These are phyloP conservation scores for Trypanosoma caninum DNA, from an alignment of 208 protist genomes.

Conservation along the genomic window DNA sequence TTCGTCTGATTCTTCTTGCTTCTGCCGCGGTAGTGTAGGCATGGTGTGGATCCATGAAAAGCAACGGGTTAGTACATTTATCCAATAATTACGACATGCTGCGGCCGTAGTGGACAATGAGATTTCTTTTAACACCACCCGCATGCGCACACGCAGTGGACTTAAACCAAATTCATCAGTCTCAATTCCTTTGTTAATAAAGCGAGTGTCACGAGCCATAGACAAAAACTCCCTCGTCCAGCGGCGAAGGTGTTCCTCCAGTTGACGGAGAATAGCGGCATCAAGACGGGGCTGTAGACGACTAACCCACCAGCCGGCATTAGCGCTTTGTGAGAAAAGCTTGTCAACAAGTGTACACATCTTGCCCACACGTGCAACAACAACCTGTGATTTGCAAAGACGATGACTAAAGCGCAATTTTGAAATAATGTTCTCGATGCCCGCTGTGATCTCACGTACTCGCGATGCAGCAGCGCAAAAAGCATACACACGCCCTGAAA, in stretches of 20 bases:
- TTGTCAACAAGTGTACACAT: conserved; percentile 48
- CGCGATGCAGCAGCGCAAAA: conserved; percentile 56
- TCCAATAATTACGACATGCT: conserved; percentile 78
- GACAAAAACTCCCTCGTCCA: conserved; percentile 85
- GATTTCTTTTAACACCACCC: conserved; percentile 77
- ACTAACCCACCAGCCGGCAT: conserved; percentile 64
- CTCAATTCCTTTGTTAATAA: conserved; percentile 41
- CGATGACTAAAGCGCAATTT: conserved; percentile 29
- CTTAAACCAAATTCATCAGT: conserved; percentile 77
- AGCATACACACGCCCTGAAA: conserved; percentile 54
- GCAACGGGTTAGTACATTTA: conserved; percentile 65
- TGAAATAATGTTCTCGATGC: conserved; percentile 49
- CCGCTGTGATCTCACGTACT: conserved; percentile 46
- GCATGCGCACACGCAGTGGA: conserved; percentile 83
- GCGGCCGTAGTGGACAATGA: conserved; percentile 48
- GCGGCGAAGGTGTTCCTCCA: conserved; percentile 61
- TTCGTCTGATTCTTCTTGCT: neutral
- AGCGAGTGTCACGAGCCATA: conserved; percentile 68
- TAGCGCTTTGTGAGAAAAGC: conserved; percentile 54
- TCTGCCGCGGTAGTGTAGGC: conserved; percentile 55
- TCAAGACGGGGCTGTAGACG: conserved; percentile 73
- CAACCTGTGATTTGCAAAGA: conserved; percentile 47
- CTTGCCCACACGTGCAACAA: conserved; percentile 54
- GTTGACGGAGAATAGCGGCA: conserved; percentile 54
- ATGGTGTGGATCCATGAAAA: conserved; percentile 74